Evolutionary conservation across 495 filamentous ascomycete genomes (phyloP).

Genomic region (Annulohypoxylon stygium): DNA sequence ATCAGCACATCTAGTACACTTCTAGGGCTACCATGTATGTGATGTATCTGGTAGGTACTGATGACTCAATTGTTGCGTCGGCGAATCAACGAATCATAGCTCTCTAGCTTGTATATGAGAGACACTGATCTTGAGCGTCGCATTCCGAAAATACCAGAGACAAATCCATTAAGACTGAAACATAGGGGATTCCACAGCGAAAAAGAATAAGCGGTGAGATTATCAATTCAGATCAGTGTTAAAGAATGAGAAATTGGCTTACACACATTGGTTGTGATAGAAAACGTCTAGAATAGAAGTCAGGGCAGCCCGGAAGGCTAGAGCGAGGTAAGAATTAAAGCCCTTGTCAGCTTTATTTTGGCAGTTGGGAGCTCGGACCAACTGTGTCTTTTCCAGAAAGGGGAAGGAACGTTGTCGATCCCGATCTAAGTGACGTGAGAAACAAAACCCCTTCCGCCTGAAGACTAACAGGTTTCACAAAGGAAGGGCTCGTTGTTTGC

Average conservation of each 20-base stretch:
- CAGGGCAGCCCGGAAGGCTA: background rate
- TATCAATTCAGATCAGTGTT: conserved; percentile 15
- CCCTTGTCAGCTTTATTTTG: conserved; percentile 33
- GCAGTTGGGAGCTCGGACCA: conserved; percentile 37
- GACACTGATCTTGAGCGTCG: background rate
- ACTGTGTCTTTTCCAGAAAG: conserved; percentile 33
- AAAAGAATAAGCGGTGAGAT: conserved; percentile 36
- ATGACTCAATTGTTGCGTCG: conserved; percentile 16
- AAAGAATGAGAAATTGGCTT: conserved; percentile 11
- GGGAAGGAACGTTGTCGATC: conserved; percentile 28
- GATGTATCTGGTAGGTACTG: background rate
- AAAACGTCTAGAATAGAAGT: conserved; percentile 10
- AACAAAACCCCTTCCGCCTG: conserved; percentile 39
- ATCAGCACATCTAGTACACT: background rate
- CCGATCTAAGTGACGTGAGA: conserved; percentile 39
- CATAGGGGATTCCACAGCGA: background rate
- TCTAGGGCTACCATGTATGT: too few relatives aligned
- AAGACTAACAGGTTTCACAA: conserved; percentile 37
- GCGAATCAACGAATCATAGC: background rate
- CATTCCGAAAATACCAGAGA: background rate
- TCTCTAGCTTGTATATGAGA: background rate
- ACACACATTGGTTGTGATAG: conserved; percentile 16
- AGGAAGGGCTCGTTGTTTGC: conserved; percentile 18
- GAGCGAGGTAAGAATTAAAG: conserved; percentile 35
- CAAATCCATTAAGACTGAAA: background rate